phyloP scores from a whole-genome alignment of 2,329 filamentous ascomycete species.

The Penicillium sp. region DNA sequence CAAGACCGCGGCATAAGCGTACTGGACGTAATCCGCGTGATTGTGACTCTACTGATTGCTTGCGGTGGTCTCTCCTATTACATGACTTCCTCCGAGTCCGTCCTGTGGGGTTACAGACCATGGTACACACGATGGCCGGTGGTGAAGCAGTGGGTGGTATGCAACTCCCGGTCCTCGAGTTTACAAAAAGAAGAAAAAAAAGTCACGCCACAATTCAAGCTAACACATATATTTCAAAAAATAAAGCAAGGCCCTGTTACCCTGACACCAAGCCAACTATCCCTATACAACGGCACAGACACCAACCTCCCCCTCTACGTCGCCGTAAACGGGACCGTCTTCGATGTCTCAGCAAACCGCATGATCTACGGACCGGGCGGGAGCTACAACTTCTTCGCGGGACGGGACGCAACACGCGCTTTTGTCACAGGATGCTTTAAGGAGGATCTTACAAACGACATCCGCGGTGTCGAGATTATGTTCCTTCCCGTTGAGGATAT shows the following conservation, averaged over 20 bases:
- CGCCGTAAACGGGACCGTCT: constrained; percentile 71
- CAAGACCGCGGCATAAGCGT: constrained; percentile 40
- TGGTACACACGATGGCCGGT: constrained; percentile 60
- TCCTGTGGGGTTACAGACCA: constrained; percentile 67
- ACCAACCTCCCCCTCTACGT: constrained; percentile 78
- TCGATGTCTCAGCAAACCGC: constrained; percentile 60
- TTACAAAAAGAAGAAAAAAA: not conserved
- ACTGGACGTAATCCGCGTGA: constrained; percentile 67
- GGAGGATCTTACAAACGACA: constrained; percentile 78
- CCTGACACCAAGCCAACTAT: constrained; percentile 74
- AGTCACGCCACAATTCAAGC: not conserved
- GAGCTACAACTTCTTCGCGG: constrained; percentile 82
- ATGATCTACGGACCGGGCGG: constrained; percentile 75
- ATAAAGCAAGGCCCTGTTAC: constrained; percentile 57
- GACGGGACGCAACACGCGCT: constrained; percentile 79
- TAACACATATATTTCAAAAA: constrained; percentile 4
- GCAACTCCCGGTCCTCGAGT: constrained; percentile 25
- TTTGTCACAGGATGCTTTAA: constrained; percentile 93
- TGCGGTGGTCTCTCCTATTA: constrained; percentile 74
- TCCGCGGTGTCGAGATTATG: constrained; percentile 85
- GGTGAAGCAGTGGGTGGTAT: constrained; percentile 63
- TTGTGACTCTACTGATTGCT: constrained; percentile 65
- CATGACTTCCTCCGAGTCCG: constrained; percentile 67
- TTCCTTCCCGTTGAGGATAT: constrained; percentile 69
- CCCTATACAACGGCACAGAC: constrained; percentile 74